These are phyloP conservation scores for Ceratocystis ficicola DNA, from an alignment of 2,329 filamentous ascomycete species.

Conservation along the genomic window DNA sequence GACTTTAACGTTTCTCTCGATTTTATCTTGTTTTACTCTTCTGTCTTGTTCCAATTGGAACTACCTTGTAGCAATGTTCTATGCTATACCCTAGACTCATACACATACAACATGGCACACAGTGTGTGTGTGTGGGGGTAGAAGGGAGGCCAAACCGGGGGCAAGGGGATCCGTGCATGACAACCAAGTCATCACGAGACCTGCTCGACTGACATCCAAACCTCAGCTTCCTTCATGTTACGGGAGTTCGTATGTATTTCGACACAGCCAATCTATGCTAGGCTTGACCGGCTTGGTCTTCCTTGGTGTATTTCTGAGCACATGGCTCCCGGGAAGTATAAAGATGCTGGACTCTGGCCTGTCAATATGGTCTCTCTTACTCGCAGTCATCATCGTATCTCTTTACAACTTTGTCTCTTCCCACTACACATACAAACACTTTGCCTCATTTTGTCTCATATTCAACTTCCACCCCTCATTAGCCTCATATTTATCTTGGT, in stretches of 20 bases:
- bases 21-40: neutral
- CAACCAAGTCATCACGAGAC: constrained; percentile 3
- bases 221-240: constrained; percentile 26
- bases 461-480: neutral
- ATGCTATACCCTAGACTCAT: neutral
- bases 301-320: neutral
- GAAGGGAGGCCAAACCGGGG: neutral
- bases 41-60: no score
- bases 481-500: no score
- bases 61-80: neutral
- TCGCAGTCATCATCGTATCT: neutral
- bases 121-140: neutral
- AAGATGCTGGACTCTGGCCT: neutral
- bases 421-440: neutral
- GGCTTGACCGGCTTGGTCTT: neutral
- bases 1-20: neutral
- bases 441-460: neutral
- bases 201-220: constrained; percentile 21
- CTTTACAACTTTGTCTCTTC: neutral
- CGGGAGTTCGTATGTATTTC: neutral
- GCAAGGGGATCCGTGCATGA: constrained; percentile 6
- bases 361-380: no score
- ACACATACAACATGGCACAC: neutral
- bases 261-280: neutral
- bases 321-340: neutral